Conservation (phyloP, 2,329 filamentous ascomycete genomes). For the Amylocarpus encephaloides region DNA sequence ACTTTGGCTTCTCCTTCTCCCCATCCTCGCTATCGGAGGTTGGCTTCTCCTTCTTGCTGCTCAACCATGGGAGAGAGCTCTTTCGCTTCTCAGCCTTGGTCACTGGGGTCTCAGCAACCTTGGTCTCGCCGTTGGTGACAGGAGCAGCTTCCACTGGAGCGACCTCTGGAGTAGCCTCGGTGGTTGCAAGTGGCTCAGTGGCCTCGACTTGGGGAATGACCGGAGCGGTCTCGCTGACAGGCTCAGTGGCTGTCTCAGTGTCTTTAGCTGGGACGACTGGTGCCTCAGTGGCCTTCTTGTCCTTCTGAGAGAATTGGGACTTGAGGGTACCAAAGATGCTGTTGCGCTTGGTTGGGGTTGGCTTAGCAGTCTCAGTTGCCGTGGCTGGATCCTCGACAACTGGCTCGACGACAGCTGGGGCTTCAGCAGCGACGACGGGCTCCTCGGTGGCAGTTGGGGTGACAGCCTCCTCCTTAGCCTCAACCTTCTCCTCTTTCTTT, state of each 20-base stretch:
- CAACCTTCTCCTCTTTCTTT: constrained; percentile 33
- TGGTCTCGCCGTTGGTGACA: constrained; percentile 36
- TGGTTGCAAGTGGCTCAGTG: constrained; percentile 28
- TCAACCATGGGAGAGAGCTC: constrained; percentile 54
- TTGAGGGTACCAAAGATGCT: constrained; percentile 31
- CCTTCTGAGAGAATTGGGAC: constrained; percentile 27
- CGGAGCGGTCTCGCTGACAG: constrained; percentile 30
- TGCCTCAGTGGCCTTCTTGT: constrained; percentile 26
- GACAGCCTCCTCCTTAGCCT: constrained; percentile 33
- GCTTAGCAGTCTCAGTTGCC: constrained; percentile 30
- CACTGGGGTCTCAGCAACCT: constrained; percentile 33
- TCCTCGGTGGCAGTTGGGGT: constrained; percentile 28
- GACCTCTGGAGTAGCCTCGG: constrained; percentile 23
- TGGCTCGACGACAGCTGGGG: constrained; percentile 37
- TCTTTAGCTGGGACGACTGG: constrained; percentile 30
- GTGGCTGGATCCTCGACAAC: constrained; percentile 16
- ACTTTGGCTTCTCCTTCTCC: constrained; percentile 28
- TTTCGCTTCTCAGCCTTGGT: constrained; percentile 50
- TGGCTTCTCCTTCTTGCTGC: constrained; percentile 54
- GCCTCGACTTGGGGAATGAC: constrained; percentile 31
- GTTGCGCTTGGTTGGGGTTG: constrained; percentile 30
- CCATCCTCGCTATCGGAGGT: constrained; percentile 39
- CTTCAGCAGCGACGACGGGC: constrained; percentile 28
- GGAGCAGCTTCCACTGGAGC: constrained; percentile 31
- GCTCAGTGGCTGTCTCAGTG: constrained; percentile 19